These are phyloP conservation scores for Aechmea fasciata DNA, from an alignment of 176 grass and related monocot genomes.

Conservation along the genomic window DNA sequence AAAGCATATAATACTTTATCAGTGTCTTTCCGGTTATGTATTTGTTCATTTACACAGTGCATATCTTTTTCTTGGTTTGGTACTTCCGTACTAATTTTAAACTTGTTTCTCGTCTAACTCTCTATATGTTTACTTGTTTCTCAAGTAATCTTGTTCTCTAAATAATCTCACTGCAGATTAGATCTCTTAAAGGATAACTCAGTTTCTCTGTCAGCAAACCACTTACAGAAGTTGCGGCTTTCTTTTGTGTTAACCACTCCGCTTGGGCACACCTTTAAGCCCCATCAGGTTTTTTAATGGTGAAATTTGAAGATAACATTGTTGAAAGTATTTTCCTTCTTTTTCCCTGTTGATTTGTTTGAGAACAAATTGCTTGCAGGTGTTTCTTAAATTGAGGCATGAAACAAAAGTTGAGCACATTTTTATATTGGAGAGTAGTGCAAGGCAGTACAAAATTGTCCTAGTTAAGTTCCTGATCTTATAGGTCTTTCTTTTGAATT, in stretches of 20 bases:
- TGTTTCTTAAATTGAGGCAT: conserved; percentile 86
- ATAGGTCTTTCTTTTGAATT: neutral
- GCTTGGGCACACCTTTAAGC: conserved; percentile 69
- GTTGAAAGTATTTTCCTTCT: conserved; percentile 6
- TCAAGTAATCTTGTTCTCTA: neutral
- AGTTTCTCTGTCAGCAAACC: conserved; percentile 66
- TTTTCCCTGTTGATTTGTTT: conserved; percentile 19
- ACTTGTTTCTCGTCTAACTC: conserved; percentile 6
- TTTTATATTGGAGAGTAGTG: conserved; percentile 63
- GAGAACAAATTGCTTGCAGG: conserved; percentile 35
- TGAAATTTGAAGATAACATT: conserved; percentile 9
- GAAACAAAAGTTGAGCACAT: conserved; percentile 89
- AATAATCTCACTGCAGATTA: conserved; percentile 44
- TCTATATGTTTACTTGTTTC: conserved; percentile 14
- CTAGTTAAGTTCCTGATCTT: conserved; percentile 42
- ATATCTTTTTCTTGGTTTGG: neutral
- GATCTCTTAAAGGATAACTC: conserved; percentile 57
- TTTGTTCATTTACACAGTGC: neutral
- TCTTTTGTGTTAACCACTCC: conserved; percentile 74
- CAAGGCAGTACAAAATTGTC: conserved; percentile 79
- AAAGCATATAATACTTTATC: neutral
- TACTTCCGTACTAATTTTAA: neutral
- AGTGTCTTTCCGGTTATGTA: neutral
- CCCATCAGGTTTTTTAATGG: conserved; percentile 62
- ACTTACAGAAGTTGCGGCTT: conserved; percentile 74